phyloP scores from a whole-genome alignment of 768 basidiomycete species.

The Boletellus emodensis region DNA sequence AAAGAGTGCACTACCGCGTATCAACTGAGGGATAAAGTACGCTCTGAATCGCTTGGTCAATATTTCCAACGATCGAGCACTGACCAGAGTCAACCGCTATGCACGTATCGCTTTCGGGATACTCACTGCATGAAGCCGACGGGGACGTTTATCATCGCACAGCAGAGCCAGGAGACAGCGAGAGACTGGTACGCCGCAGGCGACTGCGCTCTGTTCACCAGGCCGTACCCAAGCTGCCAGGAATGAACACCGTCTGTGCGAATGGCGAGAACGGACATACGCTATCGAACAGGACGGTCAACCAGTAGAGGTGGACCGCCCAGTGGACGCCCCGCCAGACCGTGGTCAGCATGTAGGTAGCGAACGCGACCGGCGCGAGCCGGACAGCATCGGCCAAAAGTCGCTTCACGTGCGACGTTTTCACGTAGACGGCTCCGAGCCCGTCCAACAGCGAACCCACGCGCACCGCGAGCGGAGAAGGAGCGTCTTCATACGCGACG shows the following conservation, averaged over 20 bases:
- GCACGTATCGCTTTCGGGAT: background rate
- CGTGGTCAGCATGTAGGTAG: conserved; percentile 24
- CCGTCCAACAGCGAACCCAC: conserved; percentile 1
- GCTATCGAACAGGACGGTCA: conserved; percentile 29
- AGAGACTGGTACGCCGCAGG: conserved; percentile 13
- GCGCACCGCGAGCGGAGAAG: background rate
- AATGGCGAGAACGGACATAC: conserved; percentile 5
- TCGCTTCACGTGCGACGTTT: conserved; percentile 1
- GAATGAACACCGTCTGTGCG: background rate
- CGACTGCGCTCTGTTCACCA: background rate
- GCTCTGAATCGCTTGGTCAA: conserved; percentile 33
- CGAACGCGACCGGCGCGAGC: conserved; percentile 20
- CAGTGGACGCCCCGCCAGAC: conserved; percentile 32
- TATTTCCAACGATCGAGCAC: conserved; percentile 13
- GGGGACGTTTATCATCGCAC: conserved; percentile 20
- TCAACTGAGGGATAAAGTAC: conserved; percentile 38
- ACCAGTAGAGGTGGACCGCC: conserved; percentile 34
- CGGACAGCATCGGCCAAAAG: conserved; percentile 15
- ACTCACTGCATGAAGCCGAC: conserved; percentile 22
- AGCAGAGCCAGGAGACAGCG: conserved; percentile 28
- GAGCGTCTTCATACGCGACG: conserved; percentile 18
- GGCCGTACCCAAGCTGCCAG: conserved; percentile 12
- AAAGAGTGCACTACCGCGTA: conserved; percentile 26
- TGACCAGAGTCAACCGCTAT: conserved; percentile 6
- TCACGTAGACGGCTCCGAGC: background rate